A percentile compares a stretch with the other conserved stretches of the same genome.
These are phyloP conservation scores for Coemansia sp. DNA, from an alignment of 192 early-diverging fungal genomes.

Conservation along the genomic window DNA sequence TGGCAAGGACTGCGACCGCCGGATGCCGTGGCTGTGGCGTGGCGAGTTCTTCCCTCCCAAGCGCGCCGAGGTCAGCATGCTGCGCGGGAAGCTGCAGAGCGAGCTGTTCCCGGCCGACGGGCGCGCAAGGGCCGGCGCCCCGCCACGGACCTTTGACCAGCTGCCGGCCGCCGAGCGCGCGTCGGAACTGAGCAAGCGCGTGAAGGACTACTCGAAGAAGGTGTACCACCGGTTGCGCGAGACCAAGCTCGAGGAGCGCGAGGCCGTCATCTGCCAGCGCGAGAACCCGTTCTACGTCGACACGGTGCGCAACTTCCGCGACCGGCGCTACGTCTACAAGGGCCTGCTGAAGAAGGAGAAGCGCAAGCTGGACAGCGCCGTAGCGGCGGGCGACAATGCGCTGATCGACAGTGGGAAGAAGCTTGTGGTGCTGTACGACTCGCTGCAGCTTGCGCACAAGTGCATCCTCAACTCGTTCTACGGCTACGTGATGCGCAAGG, in stretches of 20 bases:
- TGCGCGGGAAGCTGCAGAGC: conserved; percentile 77
- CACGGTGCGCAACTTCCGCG: conserved; percentile 94
- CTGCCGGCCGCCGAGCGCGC: conserved; percentile 69
- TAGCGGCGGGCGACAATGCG: conserved; percentile 61
- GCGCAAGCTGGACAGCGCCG: conserved; percentile 74
- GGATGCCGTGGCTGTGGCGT: conserved; percentile 97
- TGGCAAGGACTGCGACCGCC: conserved; percentile 85
- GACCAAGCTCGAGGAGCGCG: conserved; percentile 76
- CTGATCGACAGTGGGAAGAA: conserved; percentile 83
- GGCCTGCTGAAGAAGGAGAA: conserved; percentile 91
- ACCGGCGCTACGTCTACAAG: conserved; percentile 98
- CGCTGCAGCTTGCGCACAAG: conserved; percentile 97
- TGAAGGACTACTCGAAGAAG: conserved; percentile 84
- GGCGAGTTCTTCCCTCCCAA: conserved; percentile 95
- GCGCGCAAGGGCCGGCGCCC: conserved; percentile 46
- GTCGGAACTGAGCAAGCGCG: conserved; percentile 70
- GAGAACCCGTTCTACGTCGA: conserved; percentile 99
- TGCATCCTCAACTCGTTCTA: conserved; percentile 95
- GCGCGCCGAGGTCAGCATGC: conserved; percentile 88
- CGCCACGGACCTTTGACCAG: conserved; percentile 65
- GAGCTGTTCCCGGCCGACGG: conserved; percentile 75
- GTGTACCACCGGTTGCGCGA: conserved; percentile 85
- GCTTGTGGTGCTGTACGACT: conserved; percentile 94
- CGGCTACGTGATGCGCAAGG: conserved; percentile 99
- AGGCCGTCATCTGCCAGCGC: conserved; percentile 93